A percentile compares a stretch with the other conserved stretches of the same genome.
These are phyloP conservation scores for Pleurotus tuber-regium DNA, from an alignment of 768 basidiomycete species.

Conservation along the genomic window DNA sequence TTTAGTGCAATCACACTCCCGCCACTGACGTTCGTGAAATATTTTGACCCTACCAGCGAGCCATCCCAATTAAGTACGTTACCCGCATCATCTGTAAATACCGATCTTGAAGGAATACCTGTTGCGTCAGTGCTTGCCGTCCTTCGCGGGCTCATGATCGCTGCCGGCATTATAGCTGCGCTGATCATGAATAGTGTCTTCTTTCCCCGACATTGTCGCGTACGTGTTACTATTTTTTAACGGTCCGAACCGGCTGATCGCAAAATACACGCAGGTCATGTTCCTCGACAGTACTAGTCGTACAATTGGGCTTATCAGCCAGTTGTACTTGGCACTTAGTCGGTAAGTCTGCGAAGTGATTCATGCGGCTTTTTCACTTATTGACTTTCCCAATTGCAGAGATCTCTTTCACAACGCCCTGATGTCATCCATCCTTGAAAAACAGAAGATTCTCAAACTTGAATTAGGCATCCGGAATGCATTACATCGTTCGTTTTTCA, in stretches of 20 bases:
- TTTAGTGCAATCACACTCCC: constrained; percentile 42
- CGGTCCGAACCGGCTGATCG: background rate
- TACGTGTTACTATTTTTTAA: constrained; percentile 16
- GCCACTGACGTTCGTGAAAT: constrained; percentile 33
- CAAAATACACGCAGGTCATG: constrained; percentile 27
- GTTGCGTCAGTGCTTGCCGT: constrained; percentile 38
- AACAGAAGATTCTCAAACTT: constrained; percentile 33
- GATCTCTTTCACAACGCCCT: background rate
- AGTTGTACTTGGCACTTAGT: constrained; percentile 41
- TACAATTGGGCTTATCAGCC: constrained; percentile 35
- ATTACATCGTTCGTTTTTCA: constrained; percentile 27
- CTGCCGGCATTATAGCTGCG: constrained; percentile 42
- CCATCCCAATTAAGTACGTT: constrained; percentile 28
- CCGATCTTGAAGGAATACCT: too few relatives aligned
- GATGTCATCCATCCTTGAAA: constrained; percentile 18
- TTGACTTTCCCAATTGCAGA: background rate
- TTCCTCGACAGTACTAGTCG: constrained; percentile 39
- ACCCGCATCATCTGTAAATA: too few relatives aligned
- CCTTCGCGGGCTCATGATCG: constrained; percentile 39
- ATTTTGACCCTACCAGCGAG: constrained; percentile 22
- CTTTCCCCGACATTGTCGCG: constrained; percentile 46
- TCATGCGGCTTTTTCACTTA: background rate
- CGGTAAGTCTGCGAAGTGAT: constrained; percentile 25
- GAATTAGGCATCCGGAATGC: constrained; percentile 41
- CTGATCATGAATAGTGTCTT: constrained; percentile 40